phyloP scores from a whole-genome alignment of 495 filamentous ascomycete genomes.

The Aspergillus avenaceus region DNA sequence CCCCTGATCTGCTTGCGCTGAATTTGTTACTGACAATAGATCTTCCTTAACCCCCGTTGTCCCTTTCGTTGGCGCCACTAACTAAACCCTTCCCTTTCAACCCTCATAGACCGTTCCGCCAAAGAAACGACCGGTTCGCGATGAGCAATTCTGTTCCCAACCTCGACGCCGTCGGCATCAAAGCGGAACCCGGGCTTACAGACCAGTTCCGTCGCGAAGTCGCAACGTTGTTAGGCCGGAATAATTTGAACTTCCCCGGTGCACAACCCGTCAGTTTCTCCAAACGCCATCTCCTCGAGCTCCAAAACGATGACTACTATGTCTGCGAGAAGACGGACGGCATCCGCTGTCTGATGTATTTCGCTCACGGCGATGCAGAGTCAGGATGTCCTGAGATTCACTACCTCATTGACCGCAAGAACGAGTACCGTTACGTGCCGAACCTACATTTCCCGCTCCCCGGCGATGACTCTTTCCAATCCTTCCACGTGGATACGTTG shows the following conservation, averaged over 20 bases:
- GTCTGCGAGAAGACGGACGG: slow-evolving; percentile 98
- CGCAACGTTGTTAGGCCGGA: slow-evolving; percentile 66
- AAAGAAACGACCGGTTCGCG: no score
- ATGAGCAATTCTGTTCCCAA: slow-evolving; percentile 48
- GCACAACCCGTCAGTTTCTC: slow-evolving; percentile 94
- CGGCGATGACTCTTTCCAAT: slow-evolving; percentile 48
- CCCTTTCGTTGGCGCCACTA: background rate
- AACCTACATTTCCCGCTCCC: slow-evolving; percentile 76
- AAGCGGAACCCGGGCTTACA: slow-evolving; percentile 53
- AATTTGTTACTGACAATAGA: background rate
- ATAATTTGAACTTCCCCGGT: slow-evolving; percentile 70
- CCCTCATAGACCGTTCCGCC: background rate
- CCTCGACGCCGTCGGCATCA: slow-evolving; percentile 54
- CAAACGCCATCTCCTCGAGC: slow-evolving; percentile 68
- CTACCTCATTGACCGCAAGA: slow-evolving; percentile 94
- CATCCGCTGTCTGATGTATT: slow-evolving; percentile 89
- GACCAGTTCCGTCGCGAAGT: slow-evolving; percentile 67
- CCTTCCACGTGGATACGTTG: slow-evolving; percentile 75
- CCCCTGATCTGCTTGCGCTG: background rate
- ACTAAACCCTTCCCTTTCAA: background rate
- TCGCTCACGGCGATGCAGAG: slow-evolving; percentile 53
- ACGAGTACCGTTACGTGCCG: slow-evolving; percentile 86
- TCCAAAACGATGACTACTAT: slow-evolving; percentile 82
- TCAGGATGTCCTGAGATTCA: slow-evolving; percentile 51
- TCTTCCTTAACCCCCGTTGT: background rate